Evolutionary conservation across 2,329 filamentous ascomycete genomes (phyloP).

Genomic region (Talaromyces sp.): DNA sequence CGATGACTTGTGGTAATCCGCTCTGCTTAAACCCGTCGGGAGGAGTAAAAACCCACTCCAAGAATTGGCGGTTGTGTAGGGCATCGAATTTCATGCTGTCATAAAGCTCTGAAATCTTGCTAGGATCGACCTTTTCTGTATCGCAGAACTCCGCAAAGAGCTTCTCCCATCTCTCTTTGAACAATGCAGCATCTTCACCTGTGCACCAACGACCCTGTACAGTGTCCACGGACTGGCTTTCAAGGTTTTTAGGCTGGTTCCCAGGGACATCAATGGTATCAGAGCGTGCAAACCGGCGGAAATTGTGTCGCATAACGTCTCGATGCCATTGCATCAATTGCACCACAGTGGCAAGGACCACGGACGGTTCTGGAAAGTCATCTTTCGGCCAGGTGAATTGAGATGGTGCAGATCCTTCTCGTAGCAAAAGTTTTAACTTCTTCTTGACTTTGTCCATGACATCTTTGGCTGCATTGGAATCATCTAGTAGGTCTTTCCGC

Average conservation of each 20-base stretch:
- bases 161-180: constrained; percentile 97
- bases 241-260: constrained; percentile 20
- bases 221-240: constrained; percentile 58
- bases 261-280: constrained; percentile 46
- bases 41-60: constrained; percentile 97
- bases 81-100: constrained; percentile 99
- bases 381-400: constrained; percentile 97
- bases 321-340: constrained; percentile 98
- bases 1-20: constrained; percentile 12
- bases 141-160: constrained; percentile 95
- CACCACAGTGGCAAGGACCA: constrained; percentile 87
- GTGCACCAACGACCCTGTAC: constrained; percentile 96
- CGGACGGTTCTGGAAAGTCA: constrained; percentile 88
- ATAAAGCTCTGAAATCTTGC: constrained; percentile 97
- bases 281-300: constrained; percentile 68
- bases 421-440: constrained; percentile 88
- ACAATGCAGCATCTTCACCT: constrained; percentile 89
- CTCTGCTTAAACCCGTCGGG: constrained; percentile 67
- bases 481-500: constrained; percentile 90
- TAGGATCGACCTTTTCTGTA: constrained; percentile 95
- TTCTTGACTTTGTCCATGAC: constrained; percentile 99
- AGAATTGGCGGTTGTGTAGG: constrained; percentile 89
- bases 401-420: constrained; percentile 88
- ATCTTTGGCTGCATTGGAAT: constrained; percentile 97
- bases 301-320: constrained; percentile 92